Evolutionary conservation across 306 rosid species (phyloP), one percentile per base, ranked within the genome.

Genomic region (Pueraria montana): DNA sequence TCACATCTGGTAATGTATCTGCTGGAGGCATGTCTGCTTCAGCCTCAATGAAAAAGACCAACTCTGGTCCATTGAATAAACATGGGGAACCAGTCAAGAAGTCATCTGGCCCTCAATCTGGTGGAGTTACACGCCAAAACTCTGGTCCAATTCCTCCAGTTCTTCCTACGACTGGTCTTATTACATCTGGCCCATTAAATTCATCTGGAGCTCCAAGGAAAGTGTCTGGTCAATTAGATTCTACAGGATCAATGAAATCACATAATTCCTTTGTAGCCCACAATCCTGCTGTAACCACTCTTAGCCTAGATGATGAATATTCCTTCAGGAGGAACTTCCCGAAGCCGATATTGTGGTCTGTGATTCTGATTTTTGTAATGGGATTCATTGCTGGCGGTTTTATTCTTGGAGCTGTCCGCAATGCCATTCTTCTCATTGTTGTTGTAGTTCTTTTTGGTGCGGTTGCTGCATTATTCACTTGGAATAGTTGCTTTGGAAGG

Each of bases 201-300:
- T 94, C 98, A 12, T 93, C 99, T n/a, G 99, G 99, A 70, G 98
- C 98, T 53, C 99, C 97, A 21, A 89, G 99, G 87, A 96, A 96
- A 90, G 96, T 94, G 46, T 96, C 99, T 46, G 99, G 98, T 56
- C 98, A 97, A 23, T 81, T 93, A 63, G 99, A 96, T 45, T 86
- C 97, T 2, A 86, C 83, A 79, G 98, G 96, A 72, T 96, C 99
- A 11, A 86, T 92, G 91, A 96, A 96, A 82, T 76, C 79, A 66
- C 92, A 91, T 56, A 82, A 84, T 82, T 67, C 90, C 30, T 72
- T 89, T 36, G 79, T 84, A 49, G 94, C 77, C 77, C 86, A 96
- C 82, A 91, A 86, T 86, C 98, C 94, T 56, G 94, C 97, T 49
- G 98, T 93, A 80, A 93, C 99, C 77, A 87, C 89, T 67, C 90